A percentile compares a stretch with the other conserved stretches of the same genome.
These are phyloP conservation scores for Aspergillus hiratsukae DNA, from an alignment of 2,329 filamentous ascomycete species.

Conservation along the genomic window DNA sequence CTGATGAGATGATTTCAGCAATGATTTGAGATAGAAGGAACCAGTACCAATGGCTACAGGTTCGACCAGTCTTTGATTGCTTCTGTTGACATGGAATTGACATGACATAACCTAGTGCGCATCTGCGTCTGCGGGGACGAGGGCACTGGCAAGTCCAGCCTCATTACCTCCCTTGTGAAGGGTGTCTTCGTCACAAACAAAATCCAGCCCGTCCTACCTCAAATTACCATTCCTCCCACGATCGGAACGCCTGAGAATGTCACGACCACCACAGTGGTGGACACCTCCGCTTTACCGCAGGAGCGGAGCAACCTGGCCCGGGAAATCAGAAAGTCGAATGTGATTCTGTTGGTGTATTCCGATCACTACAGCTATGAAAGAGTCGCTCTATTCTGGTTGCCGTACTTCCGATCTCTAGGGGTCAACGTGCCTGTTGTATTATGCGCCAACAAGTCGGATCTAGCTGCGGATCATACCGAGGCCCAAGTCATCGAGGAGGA, in stretches of 20 bases:
- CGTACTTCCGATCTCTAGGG: conserved; percentile 94
- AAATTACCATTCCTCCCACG: conserved; percentile 89
- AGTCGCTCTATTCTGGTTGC: conserved; percentile 97
- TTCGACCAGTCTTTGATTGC: conserved; percentile 6
- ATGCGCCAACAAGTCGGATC: conserved; percentile 96
- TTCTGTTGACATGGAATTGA: conserved; percentile 3
- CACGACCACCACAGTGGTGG: conserved; percentile 86
- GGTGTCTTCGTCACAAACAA: conserved; percentile 94
- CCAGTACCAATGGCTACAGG: conserved; percentile 21
- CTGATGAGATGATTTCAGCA: not conserved
- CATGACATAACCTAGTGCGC: conserved; percentile 56
- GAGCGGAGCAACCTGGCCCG: conserved; percentile 85
- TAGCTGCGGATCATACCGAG: conserved; percentile 68
- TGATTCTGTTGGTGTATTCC: conserved; percentile 93
- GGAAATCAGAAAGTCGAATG: conserved; percentile 94
- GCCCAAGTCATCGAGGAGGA: conserved; percentile 90
- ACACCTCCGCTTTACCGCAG: conserved; percentile 91
- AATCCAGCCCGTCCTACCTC: conserved; percentile 89
- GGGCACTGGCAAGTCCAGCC: conserved; percentile 86
- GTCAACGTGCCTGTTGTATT: conserved; percentile 97
- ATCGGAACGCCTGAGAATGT: conserved; percentile 94
- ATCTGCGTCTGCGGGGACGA: conserved; percentile 97
- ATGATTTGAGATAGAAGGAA: conserved; percentile 12
- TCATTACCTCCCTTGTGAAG: conserved; percentile 94
- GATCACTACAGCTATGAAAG: conserved; percentile 99